phyloP scores from a whole-genome alignment of 1,284 basidiomycete genomes.

The Mrakiaceae sp. region DNA sequence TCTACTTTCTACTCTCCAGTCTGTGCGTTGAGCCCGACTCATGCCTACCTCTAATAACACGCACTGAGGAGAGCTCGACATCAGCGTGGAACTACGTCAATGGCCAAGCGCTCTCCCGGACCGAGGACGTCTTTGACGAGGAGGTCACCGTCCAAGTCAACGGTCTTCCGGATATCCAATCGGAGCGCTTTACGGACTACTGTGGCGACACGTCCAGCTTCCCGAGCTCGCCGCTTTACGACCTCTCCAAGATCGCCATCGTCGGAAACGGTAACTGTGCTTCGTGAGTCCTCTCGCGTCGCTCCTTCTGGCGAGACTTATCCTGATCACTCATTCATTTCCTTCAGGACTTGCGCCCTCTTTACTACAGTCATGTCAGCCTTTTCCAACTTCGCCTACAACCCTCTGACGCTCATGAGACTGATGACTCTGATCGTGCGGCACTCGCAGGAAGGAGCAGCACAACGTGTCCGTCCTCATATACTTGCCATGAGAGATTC shows the following conservation, averaged over 20 bases:
- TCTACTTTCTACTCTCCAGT: constrained; percentile 6
- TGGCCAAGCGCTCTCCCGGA: neutral
- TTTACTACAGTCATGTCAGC: too few relatives aligned
- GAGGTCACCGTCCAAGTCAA: neutral
- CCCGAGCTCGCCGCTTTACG: neutral
- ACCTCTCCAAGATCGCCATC: constrained; percentile 4
- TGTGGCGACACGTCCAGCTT: neutral
- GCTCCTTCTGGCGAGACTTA: neutral
- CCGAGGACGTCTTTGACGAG: neutral
- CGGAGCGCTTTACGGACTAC: neutral
- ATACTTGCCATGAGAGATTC: too few relatives aligned
- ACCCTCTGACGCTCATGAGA: too few relatives aligned
- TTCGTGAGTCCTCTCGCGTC: neutral
- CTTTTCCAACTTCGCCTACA: too few relatives aligned
- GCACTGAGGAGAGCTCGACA: too few relatives aligned
- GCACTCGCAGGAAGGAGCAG: neutral
- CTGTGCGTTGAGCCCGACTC: neutral
- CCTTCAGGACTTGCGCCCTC: too few relatives aligned
- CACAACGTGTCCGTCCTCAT: neutral
- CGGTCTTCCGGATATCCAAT: neutral
- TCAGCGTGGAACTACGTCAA: neutral
- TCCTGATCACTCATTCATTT: neutral
- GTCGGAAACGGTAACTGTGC: constrained; percentile 7
- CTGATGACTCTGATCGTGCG: neutral
- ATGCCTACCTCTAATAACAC: too few relatives aligned